phyloP scores from a whole-genome alignment of 805 yeast genomes.

The Sugiyamaella valdiviana region DNA sequence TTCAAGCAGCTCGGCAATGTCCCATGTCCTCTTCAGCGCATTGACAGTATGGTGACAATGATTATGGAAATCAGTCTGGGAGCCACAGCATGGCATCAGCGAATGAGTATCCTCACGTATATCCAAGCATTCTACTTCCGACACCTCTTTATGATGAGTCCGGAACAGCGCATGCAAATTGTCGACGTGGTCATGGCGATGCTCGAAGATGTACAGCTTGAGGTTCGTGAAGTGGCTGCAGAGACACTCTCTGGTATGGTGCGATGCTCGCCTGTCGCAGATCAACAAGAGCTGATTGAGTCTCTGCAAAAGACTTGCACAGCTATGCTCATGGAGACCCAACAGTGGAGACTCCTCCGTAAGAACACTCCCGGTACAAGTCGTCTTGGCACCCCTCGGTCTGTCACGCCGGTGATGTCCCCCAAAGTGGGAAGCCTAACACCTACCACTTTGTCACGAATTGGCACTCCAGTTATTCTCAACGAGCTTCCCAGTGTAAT shows the following conservation, averaged over 20 bases:
- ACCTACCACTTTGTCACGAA: slow-evolving; percentile 1
- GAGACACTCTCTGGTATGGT: slow-evolving; percentile 73
- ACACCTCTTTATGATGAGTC: slow-evolving; percentile 50
- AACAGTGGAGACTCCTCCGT: slow-evolving; percentile 23
- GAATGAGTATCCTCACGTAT: slow-evolving; percentile 58
- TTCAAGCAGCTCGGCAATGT: slow-evolving; percentile 44
- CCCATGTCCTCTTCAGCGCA: slow-evolving; percentile 39
- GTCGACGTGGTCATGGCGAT: slow-evolving; percentile 47
- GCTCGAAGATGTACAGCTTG: slow-evolving; percentile 58
- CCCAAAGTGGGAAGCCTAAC: slow-evolving; percentile 5
- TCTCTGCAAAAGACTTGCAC: slow-evolving; percentile 33
- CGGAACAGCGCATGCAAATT: slow-evolving; percentile 43
- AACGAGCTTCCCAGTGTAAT: slow-evolving; percentile 32
- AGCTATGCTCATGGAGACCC: slow-evolving; percentile 32
- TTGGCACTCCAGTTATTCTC: slow-evolving; percentile 8
- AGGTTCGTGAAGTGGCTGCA: slow-evolving; percentile 70
- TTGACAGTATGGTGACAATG: slow-evolving; percentile 40
- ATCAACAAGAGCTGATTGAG: slow-evolving; percentile 36
- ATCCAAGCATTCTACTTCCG: slow-evolving; percentile 66
- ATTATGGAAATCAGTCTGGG: slow-evolving; percentile 40
- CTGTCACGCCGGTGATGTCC: slow-evolving; percentile 1
- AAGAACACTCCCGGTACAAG: slow-evolving; percentile 7
- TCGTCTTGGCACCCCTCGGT: slow-evolving; percentile 10
- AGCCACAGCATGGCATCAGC: slow-evolving; percentile 48
- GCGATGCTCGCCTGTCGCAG: slow-evolving; percentile 49